phyloP scores from a whole-genome alignment of 2,329 filamentous ascomycete species.

The Phoma sp. region DNA sequence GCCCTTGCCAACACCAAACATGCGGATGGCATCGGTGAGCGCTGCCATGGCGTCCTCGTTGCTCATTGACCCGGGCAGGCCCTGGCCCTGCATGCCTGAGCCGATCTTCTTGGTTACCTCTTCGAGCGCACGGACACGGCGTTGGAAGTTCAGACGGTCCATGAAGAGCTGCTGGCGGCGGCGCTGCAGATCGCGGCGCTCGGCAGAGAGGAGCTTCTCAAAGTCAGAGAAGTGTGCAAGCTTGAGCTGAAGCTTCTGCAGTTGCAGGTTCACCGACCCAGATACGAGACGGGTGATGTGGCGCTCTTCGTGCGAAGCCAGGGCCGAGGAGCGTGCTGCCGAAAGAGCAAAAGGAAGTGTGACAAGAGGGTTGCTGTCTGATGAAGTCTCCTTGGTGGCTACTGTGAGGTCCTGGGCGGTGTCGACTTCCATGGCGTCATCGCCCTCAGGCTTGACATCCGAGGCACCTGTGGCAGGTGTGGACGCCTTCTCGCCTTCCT shows the following conservation, averaged over 20 bases:
- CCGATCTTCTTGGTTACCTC: constrained; percentile 67
- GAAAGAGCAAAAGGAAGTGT: constrained; percentile 86
- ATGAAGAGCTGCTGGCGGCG: constrained; percentile 92
- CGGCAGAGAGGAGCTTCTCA: constrained; percentile 88
- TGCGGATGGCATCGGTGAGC: constrained; percentile 44
- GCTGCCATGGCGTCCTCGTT: constrained; percentile 43
- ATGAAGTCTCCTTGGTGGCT: constrained; percentile 31
- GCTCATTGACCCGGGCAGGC: constrained; percentile 40
- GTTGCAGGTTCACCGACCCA: constrained; percentile 88
- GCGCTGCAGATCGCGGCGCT: constrained; percentile 90
- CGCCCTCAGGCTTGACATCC: constrained; percentile 61
- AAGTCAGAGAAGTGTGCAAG: constrained; percentile 96
- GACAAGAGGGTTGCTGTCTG: constrained; percentile 59
- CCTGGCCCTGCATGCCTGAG: constrained; percentile 37
- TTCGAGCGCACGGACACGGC: constrained; percentile 83
- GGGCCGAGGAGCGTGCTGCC: constrained; percentile 82
- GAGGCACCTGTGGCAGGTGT: constrained; percentile 54
- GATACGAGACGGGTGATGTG: constrained; percentile 95
- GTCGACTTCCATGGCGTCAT: constrained; percentile 68
- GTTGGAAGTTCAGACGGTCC: constrained; percentile 88
- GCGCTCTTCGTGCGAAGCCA: constrained; percentile 95
- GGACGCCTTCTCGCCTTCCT: constrained; percentile 62
- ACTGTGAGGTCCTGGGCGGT: constrained; percentile 51
- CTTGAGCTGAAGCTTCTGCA: constrained; percentile 96
- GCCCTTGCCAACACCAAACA: constrained; percentile 47